These are phyloP conservation scores for Salmacisia buchloeana DNA, from an alignment of 1,284 basidiomycete species.

Conservation along the genomic window DNA sequence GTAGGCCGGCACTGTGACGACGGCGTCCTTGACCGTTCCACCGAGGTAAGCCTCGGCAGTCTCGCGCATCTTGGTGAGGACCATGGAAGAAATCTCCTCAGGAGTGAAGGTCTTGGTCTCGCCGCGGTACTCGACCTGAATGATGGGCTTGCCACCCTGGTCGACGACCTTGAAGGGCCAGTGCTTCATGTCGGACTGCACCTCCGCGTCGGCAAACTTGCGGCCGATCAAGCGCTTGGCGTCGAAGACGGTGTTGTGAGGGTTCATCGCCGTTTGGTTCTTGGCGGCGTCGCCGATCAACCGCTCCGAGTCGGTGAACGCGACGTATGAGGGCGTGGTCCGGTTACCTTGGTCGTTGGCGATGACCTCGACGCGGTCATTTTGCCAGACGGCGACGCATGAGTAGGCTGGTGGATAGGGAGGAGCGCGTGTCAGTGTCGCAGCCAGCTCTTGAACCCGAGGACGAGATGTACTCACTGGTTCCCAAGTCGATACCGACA, in stretches of 20 bases:
- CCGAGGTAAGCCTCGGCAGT: conserved; percentile 97
- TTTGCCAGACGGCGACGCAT: conserved; percentile 70
- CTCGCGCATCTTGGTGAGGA: conserved; percentile 97
- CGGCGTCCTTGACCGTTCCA: conserved; percentile 87
- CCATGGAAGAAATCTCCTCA: conserved; percentile 89
- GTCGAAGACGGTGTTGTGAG: conserved; percentile 91
- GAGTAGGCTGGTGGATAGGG: no score
- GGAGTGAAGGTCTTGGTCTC: conserved; percentile 55
- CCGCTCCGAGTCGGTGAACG: conserved; percentile 65
- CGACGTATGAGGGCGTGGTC: conserved; percentile 51
- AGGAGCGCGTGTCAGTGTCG: no score
- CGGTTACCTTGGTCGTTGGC: conserved; percentile 54
- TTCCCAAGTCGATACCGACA: no score
- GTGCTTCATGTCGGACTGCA: conserved; percentile 52
- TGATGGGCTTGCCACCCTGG: conserved; percentile 47
- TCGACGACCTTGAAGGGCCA: conserved; percentile 54
- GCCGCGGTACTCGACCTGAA: conserved; percentile 44
- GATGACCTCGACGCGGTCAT: conserved; percentile 52
- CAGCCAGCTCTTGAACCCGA: no score
- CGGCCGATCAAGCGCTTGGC: conserved; percentile 85
- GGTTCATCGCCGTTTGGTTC: conserved; percentile 66
- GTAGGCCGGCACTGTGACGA: conserved; percentile 93
- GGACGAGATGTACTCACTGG: no score
- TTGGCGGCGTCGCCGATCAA: conserved; percentile 63
- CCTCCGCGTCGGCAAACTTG: conserved; percentile 56